Percentiles rank a stretch among this genome's conserved stretches.
These are phyloP conservation scores for Alisma plantagoaquatica DNA, from an alignment of 106 monocot genomes.

Conservation along the genomic window DNA sequence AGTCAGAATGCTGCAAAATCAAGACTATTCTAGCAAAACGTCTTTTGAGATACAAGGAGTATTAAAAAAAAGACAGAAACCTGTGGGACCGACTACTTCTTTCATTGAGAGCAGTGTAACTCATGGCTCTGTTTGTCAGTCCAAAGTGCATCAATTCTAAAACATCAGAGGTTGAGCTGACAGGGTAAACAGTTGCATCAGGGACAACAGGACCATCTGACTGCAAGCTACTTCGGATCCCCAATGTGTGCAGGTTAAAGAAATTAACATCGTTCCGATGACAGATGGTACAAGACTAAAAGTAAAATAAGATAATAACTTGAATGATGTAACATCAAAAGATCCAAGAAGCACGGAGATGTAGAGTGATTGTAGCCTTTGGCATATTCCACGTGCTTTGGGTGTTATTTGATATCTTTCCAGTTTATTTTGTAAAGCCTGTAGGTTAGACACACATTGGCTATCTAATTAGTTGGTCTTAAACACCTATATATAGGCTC, in stretches of 20 bases:
- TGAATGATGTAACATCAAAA: too few relatives aligned
- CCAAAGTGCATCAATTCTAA: conserved; percentile 53
- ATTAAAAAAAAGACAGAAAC: conserved; percentile 7
- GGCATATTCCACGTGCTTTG: too few relatives aligned
- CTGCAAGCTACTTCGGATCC: conserved; percentile 34
- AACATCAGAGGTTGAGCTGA: conserved; percentile 57
- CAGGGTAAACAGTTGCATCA: conserved; percentile 51
- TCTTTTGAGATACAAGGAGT: neutral
- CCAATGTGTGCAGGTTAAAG: conserved; percentile 41
- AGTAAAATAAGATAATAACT: too few relatives aligned
- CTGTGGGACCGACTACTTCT: conserved; percentile 76
- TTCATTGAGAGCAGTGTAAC: conserved; percentile 64
- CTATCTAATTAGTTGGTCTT: too few relatives aligned
- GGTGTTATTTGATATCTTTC: too few relatives aligned
- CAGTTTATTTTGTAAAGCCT: too few relatives aligned
- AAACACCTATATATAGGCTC: too few relatives aligned
- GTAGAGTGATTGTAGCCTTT: too few relatives aligned
- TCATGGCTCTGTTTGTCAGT: conserved; percentile 35
- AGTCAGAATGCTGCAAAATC: conserved; percentile 41
- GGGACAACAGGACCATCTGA: conserved; percentile 57
- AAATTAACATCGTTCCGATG: neutral
- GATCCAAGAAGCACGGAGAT: too few relatives aligned
- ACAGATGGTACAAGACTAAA: neutral
- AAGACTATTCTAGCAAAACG: neutral
- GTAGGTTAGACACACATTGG: too few relatives aligned